Conservation (phyloP, 108 stramenopile genomes). For the Cyclotella choctawhatcheeana region DNA sequence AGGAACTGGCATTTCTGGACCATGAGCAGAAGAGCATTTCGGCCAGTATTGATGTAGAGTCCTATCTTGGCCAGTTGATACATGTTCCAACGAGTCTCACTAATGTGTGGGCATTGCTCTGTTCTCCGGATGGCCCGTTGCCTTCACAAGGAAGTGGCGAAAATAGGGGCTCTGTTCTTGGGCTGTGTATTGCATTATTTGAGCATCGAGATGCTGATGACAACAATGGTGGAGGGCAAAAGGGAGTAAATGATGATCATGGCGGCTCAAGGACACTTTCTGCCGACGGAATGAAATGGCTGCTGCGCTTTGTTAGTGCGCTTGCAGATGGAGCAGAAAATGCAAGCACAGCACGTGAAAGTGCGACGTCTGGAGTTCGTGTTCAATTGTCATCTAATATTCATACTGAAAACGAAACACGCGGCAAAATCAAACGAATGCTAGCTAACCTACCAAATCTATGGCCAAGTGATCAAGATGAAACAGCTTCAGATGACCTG, state of each 20-base stretch:
- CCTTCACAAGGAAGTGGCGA: conserved; percentile 80
- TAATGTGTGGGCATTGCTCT: conserved; percentile 82
- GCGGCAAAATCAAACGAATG: conserved; percentile 66
- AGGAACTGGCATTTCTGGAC: conserved; percentile 70
- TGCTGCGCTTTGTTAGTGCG: conserved; percentile 82
- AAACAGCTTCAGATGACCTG: conserved; percentile 31
- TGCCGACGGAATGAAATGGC: conserved; percentile 85
- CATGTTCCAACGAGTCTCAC: conserved; percentile 71
- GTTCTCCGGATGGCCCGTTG: conserved; percentile 73
- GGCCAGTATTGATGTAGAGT: conserved; percentile 73
- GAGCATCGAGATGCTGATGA: conserved; percentile 75
- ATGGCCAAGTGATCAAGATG: conserved; percentile 66
- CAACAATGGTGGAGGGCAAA: conserved; percentile 43
- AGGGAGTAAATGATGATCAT: conserved; percentile 67
- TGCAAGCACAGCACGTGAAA: conserved; percentile 65
- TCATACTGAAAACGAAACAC: conserved; percentile 50
- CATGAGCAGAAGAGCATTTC: conserved; percentile 82
- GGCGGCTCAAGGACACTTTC: conserved; percentile 81
- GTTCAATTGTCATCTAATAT: conserved; percentile 26
- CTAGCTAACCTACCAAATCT: conserved; percentile 73
- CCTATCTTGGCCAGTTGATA: conserved; percentile 76
- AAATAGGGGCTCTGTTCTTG: conserved; percentile 80
- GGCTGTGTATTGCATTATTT: conserved; percentile 87
- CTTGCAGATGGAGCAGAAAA: conserved; percentile 82
- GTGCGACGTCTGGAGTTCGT: conserved; percentile 72